Conservation (phyloP, 1,284 basidiomycete species). For the Ganoderma sp. region DNA sequence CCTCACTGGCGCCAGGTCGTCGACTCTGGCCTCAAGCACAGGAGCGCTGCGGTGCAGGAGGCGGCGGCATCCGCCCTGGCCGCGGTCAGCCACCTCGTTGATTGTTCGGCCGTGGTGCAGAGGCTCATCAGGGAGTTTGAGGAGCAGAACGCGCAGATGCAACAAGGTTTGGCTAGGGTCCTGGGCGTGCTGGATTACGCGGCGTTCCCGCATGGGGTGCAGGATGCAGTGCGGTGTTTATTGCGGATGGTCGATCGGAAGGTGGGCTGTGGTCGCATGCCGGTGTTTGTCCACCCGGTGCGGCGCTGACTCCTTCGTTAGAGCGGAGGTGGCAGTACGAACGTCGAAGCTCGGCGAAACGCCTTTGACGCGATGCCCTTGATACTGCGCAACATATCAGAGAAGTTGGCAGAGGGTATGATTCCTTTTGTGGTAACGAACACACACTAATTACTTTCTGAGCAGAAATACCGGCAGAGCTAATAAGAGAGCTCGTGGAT, state of each 20-base stretch:
- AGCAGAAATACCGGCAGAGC: conserved; percentile 54
- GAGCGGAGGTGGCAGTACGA: conserved; percentile 46
- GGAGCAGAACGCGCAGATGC: conserved; percentile 58
- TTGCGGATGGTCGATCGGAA: conserved; percentile 60
- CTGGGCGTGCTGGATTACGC: conserved; percentile 78
- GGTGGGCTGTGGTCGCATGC: conserved; percentile 47
- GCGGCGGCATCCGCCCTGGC: conserved; percentile 72
- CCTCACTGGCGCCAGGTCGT: conserved; percentile 74
- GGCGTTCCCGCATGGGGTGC: conserved; percentile 56
- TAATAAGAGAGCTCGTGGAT: conserved; percentile 54
- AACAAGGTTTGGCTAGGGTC: conserved; percentile 81
- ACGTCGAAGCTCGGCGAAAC: conserved; percentile 74
- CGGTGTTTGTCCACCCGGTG: neutral
- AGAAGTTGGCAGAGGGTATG: conserved; percentile 55
- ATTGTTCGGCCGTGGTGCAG: conserved; percentile 65
- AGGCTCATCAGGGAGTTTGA: conserved; percentile 76
- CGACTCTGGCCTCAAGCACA: conserved; percentile 75
- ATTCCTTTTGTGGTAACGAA: conserved; percentile 9
- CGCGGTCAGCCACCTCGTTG: conserved; percentile 67
- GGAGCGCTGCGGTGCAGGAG: conserved; percentile 71
- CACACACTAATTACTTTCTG: neutral
- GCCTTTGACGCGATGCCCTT: conserved; percentile 70
- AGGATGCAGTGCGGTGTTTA: conserved; percentile 61
- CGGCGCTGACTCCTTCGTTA: conserved; percentile 6
- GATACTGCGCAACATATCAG: conserved; percentile 56